A percentile compares a stretch with the other conserved stretches of the same genome.
These are phyloP conservation scores for Escovopsis weberi DNA, from an alignment of 2,329 filamentous ascomycete genomes.

Conservation along the genomic window DNA sequence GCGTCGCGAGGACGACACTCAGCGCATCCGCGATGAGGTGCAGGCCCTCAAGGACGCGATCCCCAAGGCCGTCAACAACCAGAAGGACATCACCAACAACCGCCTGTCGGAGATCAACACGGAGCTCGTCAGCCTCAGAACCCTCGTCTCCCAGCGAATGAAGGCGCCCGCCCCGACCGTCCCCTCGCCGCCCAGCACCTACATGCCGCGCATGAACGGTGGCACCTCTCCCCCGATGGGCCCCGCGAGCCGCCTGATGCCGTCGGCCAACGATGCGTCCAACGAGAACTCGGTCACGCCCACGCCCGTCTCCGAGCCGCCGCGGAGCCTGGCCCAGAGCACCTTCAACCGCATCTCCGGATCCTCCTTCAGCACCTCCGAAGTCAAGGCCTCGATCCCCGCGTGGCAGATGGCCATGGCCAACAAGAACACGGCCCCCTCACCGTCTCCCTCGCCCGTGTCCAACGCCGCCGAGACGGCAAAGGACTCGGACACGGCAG, in stretches of 20 bases:
- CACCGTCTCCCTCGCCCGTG: background rate
- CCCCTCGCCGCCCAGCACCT: constrained; percentile 10
- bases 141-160: constrained; percentile 57
- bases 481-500: background rate
- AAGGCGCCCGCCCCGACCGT: constrained; percentile 19
- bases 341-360: constrained; percentile 18
- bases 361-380: constrained; percentile 23
- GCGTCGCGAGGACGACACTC: constrained; percentile 74
- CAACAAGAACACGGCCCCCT: constrained; percentile 37
- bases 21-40: constrained; percentile 76
- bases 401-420: constrained; percentile 66
- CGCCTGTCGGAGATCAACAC: constrained; percentile 71
- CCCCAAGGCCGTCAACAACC: constrained; percentile 74
- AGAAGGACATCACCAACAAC: constrained; percentile 70
- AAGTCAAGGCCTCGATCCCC: constrained; percentile 54
- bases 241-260: constrained; percentile 1
- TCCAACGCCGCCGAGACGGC: constrained; percentile 2
- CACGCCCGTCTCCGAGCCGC: constrained; percentile 15
- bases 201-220: constrained; percentile 12
- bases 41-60: constrained; percentile 69
- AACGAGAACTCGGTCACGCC: constrained; percentile 11
- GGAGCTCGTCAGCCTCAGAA: constrained; percentile 87
- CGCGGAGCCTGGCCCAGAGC: constrained; percentile 17
- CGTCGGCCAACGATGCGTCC: constrained; percentile 8
- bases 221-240: constrained; percentile 9